Conservation (phyloP, 2,329 filamentous ascomycete genomes). For the Calonectria montana region DNA sequence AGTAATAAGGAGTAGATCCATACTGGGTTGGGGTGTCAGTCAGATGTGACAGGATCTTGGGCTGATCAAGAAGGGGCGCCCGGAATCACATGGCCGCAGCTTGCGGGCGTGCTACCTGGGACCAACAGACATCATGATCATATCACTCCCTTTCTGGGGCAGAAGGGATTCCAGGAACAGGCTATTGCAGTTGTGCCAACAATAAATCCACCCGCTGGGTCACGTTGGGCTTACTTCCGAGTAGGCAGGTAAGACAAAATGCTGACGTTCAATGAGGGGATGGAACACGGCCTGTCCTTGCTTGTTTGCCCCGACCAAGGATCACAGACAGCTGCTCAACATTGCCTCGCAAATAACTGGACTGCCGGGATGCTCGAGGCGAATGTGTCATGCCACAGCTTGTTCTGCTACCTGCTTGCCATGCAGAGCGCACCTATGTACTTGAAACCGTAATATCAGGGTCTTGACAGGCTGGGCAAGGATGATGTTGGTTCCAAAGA, state of each 20-base stretch:
- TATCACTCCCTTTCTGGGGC: background rate
- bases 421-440: background rate
- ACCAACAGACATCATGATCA: conserved; percentile 2
- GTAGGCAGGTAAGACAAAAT: conserved; percentile 17
- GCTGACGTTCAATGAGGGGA: conserved; percentile 13
- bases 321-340: background rate
- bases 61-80: background rate
- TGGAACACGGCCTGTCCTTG: conserved; percentile 10
- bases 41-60: conserved; percentile 2
- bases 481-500: background rate
- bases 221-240: conserved; percentile 4
- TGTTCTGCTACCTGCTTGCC: background rate
- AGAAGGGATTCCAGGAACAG: conserved; percentile 1
- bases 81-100: background rate
- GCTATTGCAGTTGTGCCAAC: background rate
- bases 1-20: conserved; percentile 3
- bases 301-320: background rate
- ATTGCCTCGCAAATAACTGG: background rate
- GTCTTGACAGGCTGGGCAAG: background rate
- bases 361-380: background rate
- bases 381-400: background rate
- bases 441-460: conserved; percentile 10
- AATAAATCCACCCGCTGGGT: background rate
- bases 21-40: background rate
- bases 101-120: conserved; percentile 3